Evolutionary conservation across 108 stramenopile species (phyloP).

Genomic region (Skeletonema grethae): DNA sequence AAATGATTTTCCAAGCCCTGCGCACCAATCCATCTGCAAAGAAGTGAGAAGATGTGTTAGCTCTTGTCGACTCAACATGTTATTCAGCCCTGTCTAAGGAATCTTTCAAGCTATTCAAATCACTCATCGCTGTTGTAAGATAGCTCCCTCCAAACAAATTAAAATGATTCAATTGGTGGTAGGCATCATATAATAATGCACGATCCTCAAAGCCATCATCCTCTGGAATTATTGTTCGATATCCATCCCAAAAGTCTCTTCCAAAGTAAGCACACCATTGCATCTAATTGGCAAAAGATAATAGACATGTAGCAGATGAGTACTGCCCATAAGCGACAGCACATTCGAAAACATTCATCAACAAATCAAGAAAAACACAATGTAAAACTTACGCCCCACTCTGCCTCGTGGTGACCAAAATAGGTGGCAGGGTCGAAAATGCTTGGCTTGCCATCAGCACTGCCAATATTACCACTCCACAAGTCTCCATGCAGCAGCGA

Average conservation of each 20-base stretch:
- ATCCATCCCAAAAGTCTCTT: slow-evolving; percentile 43
- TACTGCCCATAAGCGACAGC: not conserved
- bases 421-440: slow-evolving; percentile 60
- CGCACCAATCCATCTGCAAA: slow-evolving; percentile 54
- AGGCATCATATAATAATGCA: slow-evolving; percentile 45
- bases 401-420: slow-evolving; percentile 59
- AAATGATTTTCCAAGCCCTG: slow-evolving; percentile 35
- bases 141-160: slow-evolving; percentile 57
- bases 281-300: slow-evolving; percentile 17
- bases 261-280: slow-evolving; percentile 46
- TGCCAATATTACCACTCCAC: slow-evolving; percentile 62
- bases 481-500: slow-evolving; percentile 61
- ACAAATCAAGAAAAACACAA: slow-evolving; percentile 8
- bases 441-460: slow-evolving; percentile 51
- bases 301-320: not conserved
- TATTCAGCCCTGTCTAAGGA: slow-evolving; percentile 7
- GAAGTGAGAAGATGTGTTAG: not conserved
- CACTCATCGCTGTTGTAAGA: slow-evolving; percentile 18
- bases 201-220: slow-evolving; percentile 47
- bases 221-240: slow-evolving; percentile 35
- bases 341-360: not conserved
- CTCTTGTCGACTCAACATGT: not conserved
- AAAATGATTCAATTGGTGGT: slow-evolving; percentile 59
- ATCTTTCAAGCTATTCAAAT: slow-evolving; percentile 28
- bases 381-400: slow-evolving; percentile 50